Percentiles rank a stretch among this genome's conserved stretches.
phyloP scores from a whole-genome alignment of 2,329 filamentous ascomycete species.

The Sphaerulina vaccinii region DNA sequence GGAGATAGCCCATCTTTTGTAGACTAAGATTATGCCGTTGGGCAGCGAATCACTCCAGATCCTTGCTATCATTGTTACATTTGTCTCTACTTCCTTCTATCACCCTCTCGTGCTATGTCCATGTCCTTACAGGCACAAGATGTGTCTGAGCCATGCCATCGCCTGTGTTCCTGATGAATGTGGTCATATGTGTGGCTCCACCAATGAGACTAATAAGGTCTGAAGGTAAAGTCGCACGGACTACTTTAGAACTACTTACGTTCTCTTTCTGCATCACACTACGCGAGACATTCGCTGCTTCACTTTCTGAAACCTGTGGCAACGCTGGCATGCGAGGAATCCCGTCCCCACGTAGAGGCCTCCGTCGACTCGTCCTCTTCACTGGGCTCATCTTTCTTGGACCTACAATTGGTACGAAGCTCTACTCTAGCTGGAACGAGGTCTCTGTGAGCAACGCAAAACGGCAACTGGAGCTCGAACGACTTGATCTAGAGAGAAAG shows the following conservation, averaged over 20 bases:
- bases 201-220: background rate
- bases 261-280: background rate
- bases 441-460: slow-evolving; percentile 15
- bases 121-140: background rate
- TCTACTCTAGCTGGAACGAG: slow-evolving; percentile 13
- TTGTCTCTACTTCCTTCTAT: too few relatives aligned
- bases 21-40: background rate
- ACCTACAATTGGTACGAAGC: slow-evolving; percentile 8
- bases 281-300: background rate
- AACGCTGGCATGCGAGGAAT: slow-evolving; percentile 1
- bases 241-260: background rate
- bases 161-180: background rate
- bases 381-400: slow-evolving; percentile 14
- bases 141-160: background rate
- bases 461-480: slow-evolving; percentile 13
- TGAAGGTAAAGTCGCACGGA: background rate
- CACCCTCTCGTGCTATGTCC: background rate
- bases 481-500: slow-evolving; percentile 9
- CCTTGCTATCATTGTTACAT: background rate
- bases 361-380: slow-evolving; percentile 14
- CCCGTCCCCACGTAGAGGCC: slow-evolving; percentile 7
- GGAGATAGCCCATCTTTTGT: slow-evolving; percentile 5
- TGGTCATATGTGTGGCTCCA: background rate
- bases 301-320: background rate
- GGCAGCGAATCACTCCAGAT: background rate